A percentile compares a stretch with the other conserved stretches of the same genome.
phyloP scores from a whole-genome alignment of 139 green algal genomes.

The Desmodesmus armatus region DNA sequence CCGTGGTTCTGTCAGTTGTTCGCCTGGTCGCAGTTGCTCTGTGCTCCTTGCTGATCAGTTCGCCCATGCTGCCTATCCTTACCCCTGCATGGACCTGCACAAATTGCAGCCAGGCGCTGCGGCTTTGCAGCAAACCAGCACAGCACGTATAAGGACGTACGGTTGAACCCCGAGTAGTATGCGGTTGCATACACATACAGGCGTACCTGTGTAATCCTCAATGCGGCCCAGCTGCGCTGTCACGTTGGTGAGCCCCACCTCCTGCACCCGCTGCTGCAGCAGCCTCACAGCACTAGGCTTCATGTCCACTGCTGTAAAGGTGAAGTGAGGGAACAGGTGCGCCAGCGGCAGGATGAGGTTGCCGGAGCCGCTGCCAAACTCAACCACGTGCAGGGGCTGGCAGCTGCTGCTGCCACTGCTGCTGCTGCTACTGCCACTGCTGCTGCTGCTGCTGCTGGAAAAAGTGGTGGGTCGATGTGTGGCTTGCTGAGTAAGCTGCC shows the following conservation, averaged over 20 bases:
- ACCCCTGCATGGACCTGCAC: no score
- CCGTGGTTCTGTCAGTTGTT: no score
- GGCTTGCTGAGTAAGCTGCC: slow-evolving; percentile 49
- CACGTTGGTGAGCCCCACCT: slow-evolving; percentile 64
- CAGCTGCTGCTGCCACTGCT: background rate
- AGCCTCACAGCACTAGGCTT: slow-evolving; percentile 67
- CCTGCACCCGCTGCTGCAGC: slow-evolving; percentile 53
- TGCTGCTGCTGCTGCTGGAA: background rate
- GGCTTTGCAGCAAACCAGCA: no score
- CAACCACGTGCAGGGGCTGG: slow-evolving; percentile 59
- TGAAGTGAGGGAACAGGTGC: slow-evolving; percentile 61
- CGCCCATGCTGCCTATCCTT: no score
- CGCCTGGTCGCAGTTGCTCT: no score
- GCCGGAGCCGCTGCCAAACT: slow-evolving; percentile 81
- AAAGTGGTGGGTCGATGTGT: background rate
- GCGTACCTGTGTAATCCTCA: slow-evolving; percentile 53
- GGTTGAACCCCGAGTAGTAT: no score
- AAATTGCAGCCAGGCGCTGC: no score
- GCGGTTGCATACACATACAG: no score
- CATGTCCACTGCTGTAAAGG: slow-evolving; percentile 77
- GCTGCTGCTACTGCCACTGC: background rate
- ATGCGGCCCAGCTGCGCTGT: slow-evolving; percentile 52
- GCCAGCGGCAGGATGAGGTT: slow-evolving; percentile 79
- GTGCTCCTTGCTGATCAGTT: no score
- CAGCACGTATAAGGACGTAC: no score